These are phyloP conservation scores for Exobasidium cylindrosporum DNA, from an alignment of 1,284 basidiomycete species.

Conservation along the genomic window DNA sequence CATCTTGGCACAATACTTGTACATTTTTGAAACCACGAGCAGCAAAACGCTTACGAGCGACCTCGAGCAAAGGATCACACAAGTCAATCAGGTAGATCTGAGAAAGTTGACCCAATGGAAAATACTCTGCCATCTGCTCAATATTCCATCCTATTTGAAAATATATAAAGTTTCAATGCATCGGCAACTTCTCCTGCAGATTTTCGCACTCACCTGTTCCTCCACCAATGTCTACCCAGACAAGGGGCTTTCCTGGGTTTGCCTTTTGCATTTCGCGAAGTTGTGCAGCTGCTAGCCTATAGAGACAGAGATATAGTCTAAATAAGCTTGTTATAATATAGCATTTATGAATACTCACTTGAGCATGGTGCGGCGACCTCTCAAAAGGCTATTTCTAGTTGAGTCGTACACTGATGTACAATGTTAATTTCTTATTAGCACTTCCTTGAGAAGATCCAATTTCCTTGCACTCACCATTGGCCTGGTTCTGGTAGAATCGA, in stretches of 20 bases:
- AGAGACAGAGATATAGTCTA: too few relatives aligned
- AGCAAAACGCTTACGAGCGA: constrained; percentile 69
- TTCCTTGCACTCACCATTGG: constrained; percentile 26
- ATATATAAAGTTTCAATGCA: not conserved
- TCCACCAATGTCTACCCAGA: constrained; percentile 81
- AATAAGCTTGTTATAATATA: too few relatives aligned
- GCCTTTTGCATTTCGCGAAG: constrained; percentile 59
- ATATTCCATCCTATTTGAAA: constrained; percentile 67
- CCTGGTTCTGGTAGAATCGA: constrained; percentile 52
- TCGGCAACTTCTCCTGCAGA: not conserved
- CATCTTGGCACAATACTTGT: constrained; percentile 72
- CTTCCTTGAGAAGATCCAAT: not conserved
- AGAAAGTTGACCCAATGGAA: constrained; percentile 58
- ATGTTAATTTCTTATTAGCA: not conserved
- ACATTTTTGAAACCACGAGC: constrained; percentile 73
- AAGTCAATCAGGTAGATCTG: constrained; percentile 73
- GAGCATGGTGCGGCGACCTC: constrained; percentile 53
- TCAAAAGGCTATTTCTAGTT: constrained; percentile 49
- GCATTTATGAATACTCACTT: constrained; percentile 41
- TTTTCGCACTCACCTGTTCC: constrained; percentile 63
- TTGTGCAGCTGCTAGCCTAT: constrained; percentile 68
- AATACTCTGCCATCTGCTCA: constrained; percentile 73
- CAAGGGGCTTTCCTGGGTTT: constrained; percentile 60
- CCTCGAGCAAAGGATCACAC: constrained; percentile 70
- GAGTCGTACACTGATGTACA: constrained; percentile 48